A percentile compares a stretch with the other conserved stretches of the same genome.
phyloP scores from a whole-genome alignment of 75 land plant species.

The Larix kaempferi region DNA sequence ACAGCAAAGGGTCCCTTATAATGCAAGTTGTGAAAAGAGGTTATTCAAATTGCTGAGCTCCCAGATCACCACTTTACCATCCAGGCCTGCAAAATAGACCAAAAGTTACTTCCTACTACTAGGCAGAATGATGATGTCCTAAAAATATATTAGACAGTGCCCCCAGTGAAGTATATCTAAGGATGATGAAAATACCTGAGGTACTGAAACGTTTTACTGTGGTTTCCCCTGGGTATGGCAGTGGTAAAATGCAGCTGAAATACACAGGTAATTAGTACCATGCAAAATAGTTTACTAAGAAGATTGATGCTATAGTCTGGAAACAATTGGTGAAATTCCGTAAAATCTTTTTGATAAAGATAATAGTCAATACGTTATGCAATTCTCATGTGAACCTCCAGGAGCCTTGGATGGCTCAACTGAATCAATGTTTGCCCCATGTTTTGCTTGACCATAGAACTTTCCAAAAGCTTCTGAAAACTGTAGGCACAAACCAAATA shows the following conservation, averaged over 20 bases:
- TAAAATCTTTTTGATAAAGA: not conserved
- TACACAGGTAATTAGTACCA: slow-evolving; percentile 1
- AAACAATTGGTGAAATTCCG: not conserved
- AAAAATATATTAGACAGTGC: not conserved
- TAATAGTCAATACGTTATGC: slow-evolving; percentile 55
- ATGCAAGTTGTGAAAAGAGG: slow-evolving; percentile 11
- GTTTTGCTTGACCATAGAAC: slow-evolving; percentile 77
- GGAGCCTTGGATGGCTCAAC: slow-evolving; percentile 45
- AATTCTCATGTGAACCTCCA: slow-evolving; percentile 70
- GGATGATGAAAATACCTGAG: slow-evolving; percentile 46
- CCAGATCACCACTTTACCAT: slow-evolving; percentile 79
- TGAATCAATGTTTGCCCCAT: slow-evolving; percentile 34
- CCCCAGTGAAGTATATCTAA: not conserved
- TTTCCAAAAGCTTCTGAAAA: slow-evolving; percentile 94
- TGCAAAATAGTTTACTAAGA: not conserved
- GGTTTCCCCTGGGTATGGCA: slow-evolving; percentile 33
- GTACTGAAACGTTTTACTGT: slow-evolving; percentile 50
- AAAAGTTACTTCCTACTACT: not conserved
- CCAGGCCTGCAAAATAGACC: slow-evolving; percentile 47
- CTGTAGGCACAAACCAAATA: slow-evolving; percentile 23
- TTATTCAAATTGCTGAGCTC: slow-evolving; percentile 36
- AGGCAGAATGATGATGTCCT: not conserved
- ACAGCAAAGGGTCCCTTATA: not conserved
- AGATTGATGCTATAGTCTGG: not conserved
- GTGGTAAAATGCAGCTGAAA: slow-evolving; percentile 56